Conservation (phyloP, 345 rosid genomes). For the rapeseed (Brassica napus) region Da-Ae NC_063437.1:21974001-21974500, state of each 20-base stretch:
- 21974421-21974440: not conserved
- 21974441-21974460: not conserved
- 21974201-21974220: conserved; percentile 53
- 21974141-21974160: conserved; percentile 83
- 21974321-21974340: conserved; percentile 58
- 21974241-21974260: not conserved
- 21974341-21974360: conserved; percentile 93
- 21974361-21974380: conserved; percentile 67
- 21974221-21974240: conserved; percentile 85
- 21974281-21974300: not conserved
- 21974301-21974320: conserved; percentile 54
- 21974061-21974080: not conserved
- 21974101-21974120: conserved; percentile 78
- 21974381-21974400: not conserved
- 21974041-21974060: not conserved
- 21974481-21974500: conserved; percentile 67
- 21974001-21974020: not conserved
- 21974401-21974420: not conserved
- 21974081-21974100: conserved; percentile 59
- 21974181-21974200: conserved; percentile 64
- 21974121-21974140: conserved; percentile 70
- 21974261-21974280: not conserved
- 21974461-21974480: not conserved
- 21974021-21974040: not conserved
- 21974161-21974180: conserved; percentile 67